These are phyloP conservation scores for Hygrophoropsis aurantiaca DNA, from an alignment of 768 basidiomycete species.

Conservation along the genomic window DNA sequence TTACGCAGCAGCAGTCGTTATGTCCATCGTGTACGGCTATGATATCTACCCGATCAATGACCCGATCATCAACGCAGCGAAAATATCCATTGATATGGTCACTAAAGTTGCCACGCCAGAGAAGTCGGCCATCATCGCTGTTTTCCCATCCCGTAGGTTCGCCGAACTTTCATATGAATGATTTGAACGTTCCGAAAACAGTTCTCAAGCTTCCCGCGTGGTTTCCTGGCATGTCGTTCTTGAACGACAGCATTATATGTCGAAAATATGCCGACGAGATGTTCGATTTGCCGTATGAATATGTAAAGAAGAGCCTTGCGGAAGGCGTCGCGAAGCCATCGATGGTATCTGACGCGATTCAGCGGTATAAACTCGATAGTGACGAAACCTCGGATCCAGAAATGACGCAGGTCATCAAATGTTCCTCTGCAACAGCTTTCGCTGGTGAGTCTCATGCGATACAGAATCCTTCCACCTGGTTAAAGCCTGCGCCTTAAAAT, in stretches of 20 bases:
- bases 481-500: neutral
- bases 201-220: slow-evolving; percentile 14
- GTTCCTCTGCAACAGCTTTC: slow-evolving; percentile 1
- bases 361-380: no score
- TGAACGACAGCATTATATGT: slow-evolving; percentile 8
- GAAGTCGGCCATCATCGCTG: slow-evolving; percentile 2
- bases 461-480: neutral
- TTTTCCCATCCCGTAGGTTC: slow-evolving; percentile 16
- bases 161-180: no score
- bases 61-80: slow-evolving; percentile 7
- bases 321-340: slow-evolving; percentile 19
- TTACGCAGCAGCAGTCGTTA: slow-evolving; percentile 8
- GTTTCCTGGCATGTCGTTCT: slow-evolving; percentile 14
- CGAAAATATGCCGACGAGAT: slow-evolving; percentile 11
- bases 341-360: slow-evolving; percentile 15
- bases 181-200: no score
- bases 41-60: slow-evolving; percentile 5
- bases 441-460: slow-evolving; percentile 11
- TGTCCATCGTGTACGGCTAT: slow-evolving; percentile 18
- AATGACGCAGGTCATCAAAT: neutral
- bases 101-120: neutral
- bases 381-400: no score
- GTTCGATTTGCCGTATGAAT: slow-evolving; percentile 19
- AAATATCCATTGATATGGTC: slow-evolving; percentile 8
- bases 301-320: slow-evolving; percentile 15